Conservation (phyloP, 1,284 basidiomycete species). For the Psilocybe mexicana region DNA sequence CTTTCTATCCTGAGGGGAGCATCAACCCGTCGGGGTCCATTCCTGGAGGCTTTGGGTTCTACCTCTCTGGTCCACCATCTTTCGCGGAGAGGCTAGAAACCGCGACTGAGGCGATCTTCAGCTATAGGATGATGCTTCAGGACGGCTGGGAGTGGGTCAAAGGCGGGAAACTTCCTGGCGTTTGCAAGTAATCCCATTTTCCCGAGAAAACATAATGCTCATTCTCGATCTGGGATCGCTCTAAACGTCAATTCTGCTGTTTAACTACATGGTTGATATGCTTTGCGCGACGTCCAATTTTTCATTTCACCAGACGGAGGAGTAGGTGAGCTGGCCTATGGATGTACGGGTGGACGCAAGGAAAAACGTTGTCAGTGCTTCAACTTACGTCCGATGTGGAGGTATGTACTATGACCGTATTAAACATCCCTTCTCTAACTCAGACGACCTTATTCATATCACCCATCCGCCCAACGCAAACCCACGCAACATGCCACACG, state of each 20-base stretch:
- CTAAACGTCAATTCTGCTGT: too few relatives aligned
- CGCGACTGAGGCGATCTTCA: conserved; percentile 51
- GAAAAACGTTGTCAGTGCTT: conserved; percentile 59
- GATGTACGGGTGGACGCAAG: conserved; percentile 60
- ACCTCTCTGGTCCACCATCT: conserved; percentile 47
- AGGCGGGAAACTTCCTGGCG: conserved; percentile 66
- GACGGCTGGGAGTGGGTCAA: conserved; percentile 58
- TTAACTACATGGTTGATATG: background rate
- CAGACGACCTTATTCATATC: background rate
- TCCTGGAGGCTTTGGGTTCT: conserved; percentile 64
- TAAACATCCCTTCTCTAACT: background rate
- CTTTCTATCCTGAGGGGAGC: conserved; percentile 58
- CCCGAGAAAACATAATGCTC: too few relatives aligned
- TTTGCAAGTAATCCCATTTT: conserved; percentile 44
- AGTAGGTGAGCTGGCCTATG: conserved; percentile 53
- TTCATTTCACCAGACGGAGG: conserved; percentile 47
- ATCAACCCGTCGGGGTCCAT: conserved; percentile 53
- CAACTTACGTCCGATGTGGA: conserved; percentile 65
- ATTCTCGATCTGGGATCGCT: too few relatives aligned
- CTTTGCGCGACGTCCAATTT: background rate
- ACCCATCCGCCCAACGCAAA: background rate
- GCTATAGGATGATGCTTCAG: conserved; percentile 61
- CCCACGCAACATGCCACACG: background rate
- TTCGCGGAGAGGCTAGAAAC: conserved; percentile 38
- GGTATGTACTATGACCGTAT: conserved; percentile 39